Base-by-base conservation (phyloP, 1,284 basidiomycete species). In the Heterobasidion occidentale region DNA sequence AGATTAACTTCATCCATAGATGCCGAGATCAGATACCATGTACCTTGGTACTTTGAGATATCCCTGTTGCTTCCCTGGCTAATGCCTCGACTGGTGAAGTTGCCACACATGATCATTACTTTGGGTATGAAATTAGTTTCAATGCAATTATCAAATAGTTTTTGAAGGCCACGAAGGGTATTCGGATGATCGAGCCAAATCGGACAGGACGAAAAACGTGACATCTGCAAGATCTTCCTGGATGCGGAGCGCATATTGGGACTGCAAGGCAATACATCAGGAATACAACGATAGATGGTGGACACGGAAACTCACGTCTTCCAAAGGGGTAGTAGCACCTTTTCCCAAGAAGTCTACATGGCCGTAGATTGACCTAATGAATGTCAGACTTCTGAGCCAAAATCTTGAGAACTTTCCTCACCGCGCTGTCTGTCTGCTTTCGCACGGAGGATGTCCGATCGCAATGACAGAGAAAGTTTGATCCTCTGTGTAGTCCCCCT, bases 371-470 rank as follows among this genome's bases (percentile, higher is more conserved):
- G 88, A 92, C 62, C 89, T 94, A 63, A 47, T 34, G 36, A 47
- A 34, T 20, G 20, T 27, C 46, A 33, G 9, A 14, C 4, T 47
- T 36, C 17, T n/a, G 14, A 52, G 59, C 44, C 9, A 42, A 53
- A 27, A 48, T 42, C 35, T 27, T n/a, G 34, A 4, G 17, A 45
- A 12, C 53, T 62, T 51, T 8, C 64, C 79, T 62, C 65, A 92
- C 90, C 92, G 80, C 33, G 94, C 86, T 1, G 83, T 82, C 58
- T 87, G 84, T 53, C 95, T 78, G 64, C 86, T 82, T 71, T 98
- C 94, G 65, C 93, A 95, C 20, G 97, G 97, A 1, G 97, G 97
- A 71, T 99, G 96, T 1, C 97, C 96, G 62, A 99, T 90, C 8
- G 95, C 97, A 61, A 94, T 84, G 7, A 98, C 94, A 58, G 88